Percentiles rank a stretch among this genome's conserved stretches.
phyloP scores from a whole-genome alignment of 2,329 filamentous ascomycete genomes.

The Plectosphaerella cucumerina region DNA sequence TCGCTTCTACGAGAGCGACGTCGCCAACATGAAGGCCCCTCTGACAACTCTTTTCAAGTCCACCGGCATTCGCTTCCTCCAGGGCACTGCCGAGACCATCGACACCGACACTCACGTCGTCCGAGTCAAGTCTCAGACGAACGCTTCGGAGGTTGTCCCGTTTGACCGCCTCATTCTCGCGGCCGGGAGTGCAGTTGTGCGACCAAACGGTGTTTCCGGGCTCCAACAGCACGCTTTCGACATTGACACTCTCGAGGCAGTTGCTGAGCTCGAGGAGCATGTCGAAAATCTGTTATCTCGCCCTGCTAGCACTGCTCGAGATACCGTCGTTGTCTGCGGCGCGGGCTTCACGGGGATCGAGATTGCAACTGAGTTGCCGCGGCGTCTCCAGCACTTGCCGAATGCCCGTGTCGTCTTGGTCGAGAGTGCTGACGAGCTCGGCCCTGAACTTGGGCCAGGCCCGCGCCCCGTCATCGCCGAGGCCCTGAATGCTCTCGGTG shows the following conservation, averaged over 20 bases:
- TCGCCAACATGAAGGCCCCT: constrained; percentile 16
- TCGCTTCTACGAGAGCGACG: constrained; percentile 27
- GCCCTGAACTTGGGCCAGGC: constrained; percentile 25
- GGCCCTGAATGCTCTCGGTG: constrained; percentile 20
- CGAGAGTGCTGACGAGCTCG: constrained; percentile 20
- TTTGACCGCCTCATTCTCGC: constrained; percentile 31
- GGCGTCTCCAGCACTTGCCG: constrained; percentile 17
- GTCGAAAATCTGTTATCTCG: constrained; percentile 18
- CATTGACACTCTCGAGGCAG: constrained; percentile 23
- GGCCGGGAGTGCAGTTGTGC: constrained; percentile 26
- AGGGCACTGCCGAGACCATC: constrained; percentile 17
- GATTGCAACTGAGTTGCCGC: constrained; percentile 23
- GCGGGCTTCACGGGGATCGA: constrained; percentile 31
- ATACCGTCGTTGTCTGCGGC: constrained; percentile 29
- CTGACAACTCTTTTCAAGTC: constrained; percentile 19
- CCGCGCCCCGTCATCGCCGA: constrained; percentile 25
- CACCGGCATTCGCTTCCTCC: constrained; percentile 20
- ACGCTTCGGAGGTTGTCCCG: constrained; percentile 8
- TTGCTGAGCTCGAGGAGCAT: constrained; percentile 22
- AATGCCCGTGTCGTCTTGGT: constrained; percentile 20
- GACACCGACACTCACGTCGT: constrained; percentile 14
- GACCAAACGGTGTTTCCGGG: constrained; percentile 21
- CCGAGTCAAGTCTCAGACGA: constrained; percentile 4
- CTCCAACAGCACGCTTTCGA: constrained; percentile 27
- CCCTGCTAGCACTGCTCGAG: constrained; percentile 18